phyloP scores from a whole-genome alignment of 495 filamentous ascomycete genomes.

The Penicillium daleae region DNA sequence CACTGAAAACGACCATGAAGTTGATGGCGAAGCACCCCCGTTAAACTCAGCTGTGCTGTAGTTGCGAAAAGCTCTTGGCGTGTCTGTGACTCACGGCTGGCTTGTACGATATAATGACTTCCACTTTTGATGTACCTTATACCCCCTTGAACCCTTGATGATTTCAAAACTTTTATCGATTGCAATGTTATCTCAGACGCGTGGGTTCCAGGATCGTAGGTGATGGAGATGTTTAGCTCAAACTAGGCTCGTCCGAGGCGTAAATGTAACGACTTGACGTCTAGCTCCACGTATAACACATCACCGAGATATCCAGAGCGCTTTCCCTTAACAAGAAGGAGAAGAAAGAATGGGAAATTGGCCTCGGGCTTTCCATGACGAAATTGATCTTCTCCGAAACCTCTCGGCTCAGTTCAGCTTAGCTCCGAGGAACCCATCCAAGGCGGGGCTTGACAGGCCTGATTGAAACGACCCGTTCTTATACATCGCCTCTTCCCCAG shows the following conservation, averaged over 20 bases:
- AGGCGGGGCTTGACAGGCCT: neutral
- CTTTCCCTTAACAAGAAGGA: neutral
- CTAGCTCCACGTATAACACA: neutral
- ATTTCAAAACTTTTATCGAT: neutral
- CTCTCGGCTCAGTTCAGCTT: neutral
- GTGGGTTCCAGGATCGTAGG: constrained; percentile 26
- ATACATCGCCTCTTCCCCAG: neutral
- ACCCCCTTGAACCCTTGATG: constrained; percentile 23
- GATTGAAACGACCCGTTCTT: neutral
- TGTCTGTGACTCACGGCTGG: neutral
- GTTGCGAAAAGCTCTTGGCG: neutral
- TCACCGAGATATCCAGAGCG: no score
- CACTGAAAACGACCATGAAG: neutral
- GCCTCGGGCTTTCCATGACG: neutral
- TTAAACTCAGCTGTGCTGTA: constrained; percentile 1
- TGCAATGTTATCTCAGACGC: neutral
- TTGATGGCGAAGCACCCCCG: neutral
- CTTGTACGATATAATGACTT: constrained; percentile 42
- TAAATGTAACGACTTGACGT: neutral
- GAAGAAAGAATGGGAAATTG: neutral
- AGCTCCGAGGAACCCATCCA: neutral
- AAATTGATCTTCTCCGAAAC: neutral
- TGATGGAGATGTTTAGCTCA: neutral
- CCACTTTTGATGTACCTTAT: constrained; percentile 26
- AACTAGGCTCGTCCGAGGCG: neutral